Conservation (phyloP, 2,329 filamentous ascomycete genomes). For the Colletotrichum filicis region DNA sequence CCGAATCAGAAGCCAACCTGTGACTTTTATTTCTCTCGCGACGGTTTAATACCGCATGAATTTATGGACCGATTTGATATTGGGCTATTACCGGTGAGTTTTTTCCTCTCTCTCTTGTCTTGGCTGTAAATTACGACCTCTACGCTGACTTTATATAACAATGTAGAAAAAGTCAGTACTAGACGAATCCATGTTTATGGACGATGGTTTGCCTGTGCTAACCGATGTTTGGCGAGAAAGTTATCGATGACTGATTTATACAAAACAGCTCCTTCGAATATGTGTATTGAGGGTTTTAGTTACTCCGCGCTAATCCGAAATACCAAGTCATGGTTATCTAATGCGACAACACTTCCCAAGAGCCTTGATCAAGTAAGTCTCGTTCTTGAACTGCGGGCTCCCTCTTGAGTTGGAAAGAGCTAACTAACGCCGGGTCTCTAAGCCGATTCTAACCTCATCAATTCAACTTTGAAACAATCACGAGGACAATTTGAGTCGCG, state of each 20-base stretch:
- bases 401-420: neutral
- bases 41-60: neutral
- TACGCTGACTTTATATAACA: neutral
- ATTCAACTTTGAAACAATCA: neutral
- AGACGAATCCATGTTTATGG: neutral
- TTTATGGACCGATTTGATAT: neutral
- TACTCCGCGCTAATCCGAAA: neutral
- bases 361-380: neutral
- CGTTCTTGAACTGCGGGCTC: neutral
- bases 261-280: neutral
- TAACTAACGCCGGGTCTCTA: neutral
- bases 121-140: neutral
- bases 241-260: neutral
- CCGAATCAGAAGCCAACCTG: neutral
- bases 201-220: neutral
- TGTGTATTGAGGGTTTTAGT: neutral
- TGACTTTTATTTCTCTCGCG: too few relatives aligned
- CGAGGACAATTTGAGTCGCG: neutral
- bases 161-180: neutral
- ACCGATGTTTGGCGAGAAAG: neutral
- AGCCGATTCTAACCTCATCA: neutral
- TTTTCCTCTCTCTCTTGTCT: neutral
- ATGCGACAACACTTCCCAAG: neutral
- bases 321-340: neutral
- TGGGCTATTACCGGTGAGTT: neutral